Evolutionary conservation across 2,329 filamentous ascomycete species (phyloP).

Genomic region (Curvularia verruculosa): DNA sequence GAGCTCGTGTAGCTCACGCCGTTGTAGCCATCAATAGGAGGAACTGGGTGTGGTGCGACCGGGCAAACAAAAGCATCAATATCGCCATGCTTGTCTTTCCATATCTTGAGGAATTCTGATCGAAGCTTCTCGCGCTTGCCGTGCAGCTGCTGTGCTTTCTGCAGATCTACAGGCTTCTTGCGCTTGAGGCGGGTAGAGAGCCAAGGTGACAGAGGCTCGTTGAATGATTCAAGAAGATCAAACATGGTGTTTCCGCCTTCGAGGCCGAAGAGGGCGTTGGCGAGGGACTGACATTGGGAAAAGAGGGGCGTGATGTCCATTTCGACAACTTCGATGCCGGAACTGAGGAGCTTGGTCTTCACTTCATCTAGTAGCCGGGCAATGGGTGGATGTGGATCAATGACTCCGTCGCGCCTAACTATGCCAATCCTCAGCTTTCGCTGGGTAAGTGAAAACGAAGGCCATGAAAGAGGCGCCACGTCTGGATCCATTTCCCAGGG

Average conservation of each 20-base stretch:
- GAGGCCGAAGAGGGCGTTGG: constrained; percentile 64
- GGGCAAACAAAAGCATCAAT: constrained; percentile 69
- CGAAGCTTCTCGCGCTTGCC: constrained; percentile 60
- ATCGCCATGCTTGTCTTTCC: constrained; percentile 54
- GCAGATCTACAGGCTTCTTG: constrained; percentile 55
- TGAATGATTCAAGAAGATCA: constrained; percentile 61
- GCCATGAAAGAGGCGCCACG: constrained; percentile 51
- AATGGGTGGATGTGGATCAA: constrained; percentile 60
- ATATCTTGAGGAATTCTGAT: constrained; percentile 63
- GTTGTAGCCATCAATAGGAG: constrained; percentile 67
- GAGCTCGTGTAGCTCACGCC: constrained; percentile 66
- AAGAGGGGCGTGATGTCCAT: constrained; percentile 61
- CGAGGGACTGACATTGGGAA: constrained; percentile 61
- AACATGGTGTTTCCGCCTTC: constrained; percentile 64
- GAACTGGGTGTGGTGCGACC: constrained; percentile 67
- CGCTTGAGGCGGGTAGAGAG: constrained; percentile 59
- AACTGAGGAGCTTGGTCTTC: constrained; percentile 37
- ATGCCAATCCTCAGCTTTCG: constrained; percentile 55
- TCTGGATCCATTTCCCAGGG: constrained; percentile 59
- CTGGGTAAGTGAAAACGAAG: constrained; percentile 24
- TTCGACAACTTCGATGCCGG: constrained; percentile 63
- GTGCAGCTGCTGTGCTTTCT: constrained; percentile 60
- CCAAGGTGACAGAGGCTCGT: constrained; percentile 66
- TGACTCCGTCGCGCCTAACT: constrained; percentile 57
- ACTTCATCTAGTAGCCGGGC: constrained; percentile 55